Evolutionary conservation across 495 filamentous ascomycete genomes (phyloP).

Genomic region (Lindgomyces ingoldianus): DNA sequence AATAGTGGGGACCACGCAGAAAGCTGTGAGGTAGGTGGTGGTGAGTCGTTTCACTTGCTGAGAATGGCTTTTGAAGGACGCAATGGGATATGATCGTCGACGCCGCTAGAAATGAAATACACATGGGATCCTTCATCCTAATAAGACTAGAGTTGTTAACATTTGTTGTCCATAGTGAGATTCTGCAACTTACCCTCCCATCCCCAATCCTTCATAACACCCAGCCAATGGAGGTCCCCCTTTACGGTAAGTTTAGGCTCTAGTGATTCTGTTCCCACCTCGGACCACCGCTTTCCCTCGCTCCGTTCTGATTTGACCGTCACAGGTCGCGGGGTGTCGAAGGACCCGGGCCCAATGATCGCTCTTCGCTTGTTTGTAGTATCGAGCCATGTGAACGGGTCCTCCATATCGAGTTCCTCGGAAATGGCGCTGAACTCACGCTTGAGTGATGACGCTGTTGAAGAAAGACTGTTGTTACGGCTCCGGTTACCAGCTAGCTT

Average conservation of each 20-base stretch:
- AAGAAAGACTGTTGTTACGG: background rate
- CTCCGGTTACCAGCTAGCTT: background rate
- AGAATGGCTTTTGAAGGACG: no score
- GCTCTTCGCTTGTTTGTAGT: conserved; percentile 20
- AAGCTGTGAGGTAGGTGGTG: no score
- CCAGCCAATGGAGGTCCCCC: conserved; percentile 71
- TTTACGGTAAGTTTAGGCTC: conserved; percentile 65
- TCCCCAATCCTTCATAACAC: conserved; percentile 76
- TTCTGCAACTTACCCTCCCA: conserved; percentile 67
- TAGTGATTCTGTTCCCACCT: conserved; percentile 34
- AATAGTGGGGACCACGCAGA: no score
- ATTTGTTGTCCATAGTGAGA: background rate
- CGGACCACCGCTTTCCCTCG: conserved; percentile 1
- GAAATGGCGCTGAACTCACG: conserved; percentile 20
- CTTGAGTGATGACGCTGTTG: conserved; percentile 6
- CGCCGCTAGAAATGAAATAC: background rate
- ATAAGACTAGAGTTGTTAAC: conserved; percentile 2
- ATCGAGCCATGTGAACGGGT: conserved; percentile 17
- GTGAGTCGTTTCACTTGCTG: no score
- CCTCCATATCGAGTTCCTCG: conserved; percentile 14
- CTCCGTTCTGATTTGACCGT: conserved; percentile 11
- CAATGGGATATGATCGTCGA: background rate
- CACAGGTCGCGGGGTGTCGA: conserved; percentile 6
- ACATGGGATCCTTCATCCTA: background rate
- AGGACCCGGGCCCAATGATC: background rate